A percentile compares a stretch with the other conserved stretches of the same genome.
Conservation (phyloP, 83 land plant genomes). For the Picea abies region DNA sequence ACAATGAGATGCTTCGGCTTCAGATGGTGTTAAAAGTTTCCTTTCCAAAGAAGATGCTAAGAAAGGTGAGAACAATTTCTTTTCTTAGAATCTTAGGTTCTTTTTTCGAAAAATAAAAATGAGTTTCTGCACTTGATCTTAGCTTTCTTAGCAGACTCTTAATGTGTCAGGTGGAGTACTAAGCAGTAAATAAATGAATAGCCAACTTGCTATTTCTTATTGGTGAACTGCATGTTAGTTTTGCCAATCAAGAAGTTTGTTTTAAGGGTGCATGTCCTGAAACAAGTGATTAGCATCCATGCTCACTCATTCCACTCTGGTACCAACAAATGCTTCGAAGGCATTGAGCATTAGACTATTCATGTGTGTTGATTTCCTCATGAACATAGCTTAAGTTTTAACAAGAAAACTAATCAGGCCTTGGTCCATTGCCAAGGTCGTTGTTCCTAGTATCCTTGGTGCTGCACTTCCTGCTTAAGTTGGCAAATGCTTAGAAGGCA, state of each 20-base stretch:
- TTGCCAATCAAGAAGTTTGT: too few relatives aligned
- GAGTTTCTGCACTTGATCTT: background rate
- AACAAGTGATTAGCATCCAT: too few relatives aligned
- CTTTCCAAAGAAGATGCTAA: constrained; percentile 96
- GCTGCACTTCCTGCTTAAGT: too few relatives aligned
- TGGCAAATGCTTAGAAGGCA: too few relatives aligned
- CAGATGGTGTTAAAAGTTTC: constrained; percentile 98
- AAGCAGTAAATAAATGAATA: constrained; percentile 41
- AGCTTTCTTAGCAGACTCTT: constrained; percentile 33
- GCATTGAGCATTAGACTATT: too few relatives aligned
- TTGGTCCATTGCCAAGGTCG: too few relatives aligned
- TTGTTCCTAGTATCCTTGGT: too few relatives aligned
- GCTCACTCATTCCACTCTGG: too few relatives aligned
- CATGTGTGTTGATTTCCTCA: too few relatives aligned
- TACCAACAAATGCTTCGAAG: too few relatives aligned
- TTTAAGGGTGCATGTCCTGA: constrained; percentile 20
- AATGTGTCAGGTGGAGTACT: constrained; percentile 48
- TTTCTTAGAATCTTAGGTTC: background rate
- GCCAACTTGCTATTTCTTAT: constrained; percentile 37
- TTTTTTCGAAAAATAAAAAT: constrained; percentile 6
- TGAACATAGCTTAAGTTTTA: too few relatives aligned
- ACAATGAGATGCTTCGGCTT: constrained; percentile 97
- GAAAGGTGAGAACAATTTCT: constrained; percentile 56
- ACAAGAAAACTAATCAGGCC: too few relatives aligned
- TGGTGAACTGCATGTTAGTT: constrained; percentile 49